Evolutionary conservation across 306 rosid genomes (phyloP), one percentile per base, ranked within the genome.

Genomic region (Gastrolobium bilobum): DNA sequence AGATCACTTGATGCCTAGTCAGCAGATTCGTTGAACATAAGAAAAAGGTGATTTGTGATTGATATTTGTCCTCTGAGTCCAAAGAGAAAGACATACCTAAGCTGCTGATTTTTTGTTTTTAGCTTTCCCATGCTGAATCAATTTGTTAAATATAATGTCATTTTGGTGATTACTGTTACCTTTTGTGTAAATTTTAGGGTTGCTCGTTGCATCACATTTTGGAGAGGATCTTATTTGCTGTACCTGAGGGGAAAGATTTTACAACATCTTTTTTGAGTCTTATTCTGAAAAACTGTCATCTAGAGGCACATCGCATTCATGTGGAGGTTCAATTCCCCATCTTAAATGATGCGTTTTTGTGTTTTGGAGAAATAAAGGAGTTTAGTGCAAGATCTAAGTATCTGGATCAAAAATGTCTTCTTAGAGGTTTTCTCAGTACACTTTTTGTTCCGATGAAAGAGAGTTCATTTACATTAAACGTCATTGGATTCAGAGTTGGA

Each of bases 131-230:
- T 46, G 52, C 35, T 39, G 58, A 75, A 44, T 71, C 34, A 75
- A 10, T 42, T 43, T 54, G 56, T 86, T 76, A 8, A 53, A 75
- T 66, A 74, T 73, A 26, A 67, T 68, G 46, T 50, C 60, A 43
- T 82, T 59, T 38, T 62, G 58, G 48, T 54, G 57, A 71, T 86
- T 62, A 15, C 54, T 33, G 53, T 82, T 40, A 68, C 40, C 10
- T 83, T 78, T 69, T 63, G 47, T 72, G 58, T 90, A 67, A 76
- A 78, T 75, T 87, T 76, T 91, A 95, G 99, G 99, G 98, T 39
- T 83, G 88, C 85, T 73, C 87, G 65, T 82, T 95, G 92, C 97
- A 91, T 88, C 84, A 64, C 72, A 60, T 90, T 78, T 77, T 95
- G 80, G 94, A 87, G 85, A 86, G 82, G 83, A 80, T 92, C 67